These are phyloP conservation scores for Fusarium sp. DNA, from an alignment of 2,329 filamentous ascomycete genomes.

Conservation along the genomic window DNA sequence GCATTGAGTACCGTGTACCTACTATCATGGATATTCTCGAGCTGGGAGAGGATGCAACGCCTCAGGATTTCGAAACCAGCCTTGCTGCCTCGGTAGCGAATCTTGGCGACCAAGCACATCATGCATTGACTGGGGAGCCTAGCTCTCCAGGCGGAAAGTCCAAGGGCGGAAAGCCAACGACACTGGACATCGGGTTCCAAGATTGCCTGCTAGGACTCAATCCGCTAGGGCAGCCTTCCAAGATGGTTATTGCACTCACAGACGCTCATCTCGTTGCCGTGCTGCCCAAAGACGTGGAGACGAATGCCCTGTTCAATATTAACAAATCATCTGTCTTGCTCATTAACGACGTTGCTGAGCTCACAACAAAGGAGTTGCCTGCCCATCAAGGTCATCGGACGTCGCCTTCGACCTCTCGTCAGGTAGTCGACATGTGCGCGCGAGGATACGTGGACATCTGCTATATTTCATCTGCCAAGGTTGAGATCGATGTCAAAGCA, in stretches of 20 bases:
- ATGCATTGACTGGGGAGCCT: conserved; percentile 51
- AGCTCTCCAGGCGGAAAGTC: conserved; percentile 39
- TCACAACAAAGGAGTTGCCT: conserved; percentile 19
- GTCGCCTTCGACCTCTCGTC: conserved; percentile 54
- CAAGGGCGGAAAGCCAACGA: conserved; percentile 64
- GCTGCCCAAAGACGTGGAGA: conserved; percentile 71
- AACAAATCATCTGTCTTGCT: conserved; percentile 85
- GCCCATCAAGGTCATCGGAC: conserved; percentile 40
- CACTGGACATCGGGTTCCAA: conserved; percentile 77
- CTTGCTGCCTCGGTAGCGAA: conserved; percentile 84
- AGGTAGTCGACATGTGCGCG: conserved; percentile 65
- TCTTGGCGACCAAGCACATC: conserved; percentile 71
- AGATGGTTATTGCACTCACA: conserved; percentile 79
- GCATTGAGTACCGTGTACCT: conserved; percentile 87
- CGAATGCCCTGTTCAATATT: conserved; percentile 72
- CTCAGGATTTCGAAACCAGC: conserved; percentile 77
- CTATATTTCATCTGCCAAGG: conserved; percentile 83
- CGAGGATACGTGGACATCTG: conserved; percentile 87
- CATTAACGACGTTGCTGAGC: conserved; percentile 73
- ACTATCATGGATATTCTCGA: conserved; percentile 82
- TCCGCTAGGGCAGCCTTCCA: conserved; percentile 77
- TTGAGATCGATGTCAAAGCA: conserved; percentile 67
- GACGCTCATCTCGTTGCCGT: conserved; percentile 77
- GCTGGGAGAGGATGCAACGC: conserved; percentile 71
- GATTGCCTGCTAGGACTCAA: conserved; percentile 88